Conservation (phyloP, 352 stramenopile genomes). For the Phytophthora lateralis region DNA sequence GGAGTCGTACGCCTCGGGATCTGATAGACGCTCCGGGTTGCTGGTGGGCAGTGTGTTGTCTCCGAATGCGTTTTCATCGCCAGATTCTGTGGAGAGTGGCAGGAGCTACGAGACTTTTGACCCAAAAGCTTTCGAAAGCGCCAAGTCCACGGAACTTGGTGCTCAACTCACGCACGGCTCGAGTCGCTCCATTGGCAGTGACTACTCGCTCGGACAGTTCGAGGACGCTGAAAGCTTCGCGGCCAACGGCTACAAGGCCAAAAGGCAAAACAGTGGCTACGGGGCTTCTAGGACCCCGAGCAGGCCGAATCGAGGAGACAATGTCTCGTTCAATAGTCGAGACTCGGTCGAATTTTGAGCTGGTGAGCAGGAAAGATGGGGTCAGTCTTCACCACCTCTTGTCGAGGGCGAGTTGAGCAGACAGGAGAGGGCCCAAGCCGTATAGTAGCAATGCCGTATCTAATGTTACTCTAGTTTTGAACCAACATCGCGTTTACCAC, state of each 20-base stretch:
- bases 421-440: constrained; percentile 11
- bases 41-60: constrained; percentile 49
- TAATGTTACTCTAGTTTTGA: constrained; percentile 44
- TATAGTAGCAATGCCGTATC: constrained; percentile 37
- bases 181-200: constrained; percentile 37
- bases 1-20: constrained; percentile 31
- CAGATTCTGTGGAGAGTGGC: constrained; percentile 17
- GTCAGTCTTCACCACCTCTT: neutral
- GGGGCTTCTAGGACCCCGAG: constrained; percentile 7
- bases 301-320: constrained; percentile 19
- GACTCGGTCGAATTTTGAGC: constrained; percentile 71
- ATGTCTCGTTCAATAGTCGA: constrained; percentile 33
- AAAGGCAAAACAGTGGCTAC: constrained; percentile 16
- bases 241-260: constrained; percentile 4
- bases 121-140: constrained; percentile 40
- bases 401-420: neutral
- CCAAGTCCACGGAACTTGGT: constrained; percentile 31
- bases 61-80: constrained; percentile 30
- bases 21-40: constrained; percentile 37
- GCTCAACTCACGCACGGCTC: constrained; percentile 15
- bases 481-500: constrained; percentile 31
- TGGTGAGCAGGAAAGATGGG: constrained; percentile 2
- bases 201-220: constrained; percentile 52
- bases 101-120: constrained; percentile 45
- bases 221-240: constrained; percentile 43